Percentiles rank a stretch among this genome's conserved stretches.
Evolutionary conservation across 768 basidiomycete genomes (phyloP).

Genomic region (Lactarius sp.): DNA sequence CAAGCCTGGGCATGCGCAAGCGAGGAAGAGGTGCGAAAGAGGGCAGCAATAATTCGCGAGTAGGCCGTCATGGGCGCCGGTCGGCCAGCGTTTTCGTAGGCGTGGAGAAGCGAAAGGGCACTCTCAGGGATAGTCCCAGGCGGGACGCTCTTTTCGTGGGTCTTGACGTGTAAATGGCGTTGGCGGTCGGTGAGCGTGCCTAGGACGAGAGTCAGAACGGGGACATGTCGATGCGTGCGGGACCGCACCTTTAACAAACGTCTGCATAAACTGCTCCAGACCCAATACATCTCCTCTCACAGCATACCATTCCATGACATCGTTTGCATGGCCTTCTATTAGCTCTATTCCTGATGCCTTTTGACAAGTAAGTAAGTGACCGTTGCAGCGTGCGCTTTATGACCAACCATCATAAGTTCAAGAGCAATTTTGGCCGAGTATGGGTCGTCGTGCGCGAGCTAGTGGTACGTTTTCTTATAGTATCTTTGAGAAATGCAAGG

Average conservation of each 20-base stretch:
- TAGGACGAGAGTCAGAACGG: constrained; percentile 17
- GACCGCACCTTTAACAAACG: constrained; percentile 41
- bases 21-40: constrained; percentile 44
- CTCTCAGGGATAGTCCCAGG: constrained; percentile 47
- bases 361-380: neutral
- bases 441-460: constrained; percentile 48
- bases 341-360: constrained; percentile 12
- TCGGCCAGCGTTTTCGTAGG: constrained; percentile 58
- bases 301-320: constrained; percentile 19
- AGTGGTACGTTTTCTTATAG: constrained; percentile 9
- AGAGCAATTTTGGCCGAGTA: constrained; percentile 47
- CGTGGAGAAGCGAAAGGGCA: constrained; percentile 64
- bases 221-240: neutral
- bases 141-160: constrained; percentile 51
- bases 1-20: constrained; percentile 72
- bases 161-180: constrained; percentile 68
- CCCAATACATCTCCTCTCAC: constrained; percentile 14
- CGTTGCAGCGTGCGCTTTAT: neutral
- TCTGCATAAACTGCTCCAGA: constrained; percentile 41
- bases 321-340: constrained; percentile 33
- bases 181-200: constrained; percentile 47
- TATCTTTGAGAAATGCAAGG: constrained; percentile 31
- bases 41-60: constrained; percentile 56
- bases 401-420: constrained; percentile 47
- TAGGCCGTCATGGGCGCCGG: constrained; percentile 75